These are phyloP conservation scores for Fusarium foetens DNA, from an alignment of 2,329 filamentous ascomycete species.

Conservation along the genomic window DNA sequence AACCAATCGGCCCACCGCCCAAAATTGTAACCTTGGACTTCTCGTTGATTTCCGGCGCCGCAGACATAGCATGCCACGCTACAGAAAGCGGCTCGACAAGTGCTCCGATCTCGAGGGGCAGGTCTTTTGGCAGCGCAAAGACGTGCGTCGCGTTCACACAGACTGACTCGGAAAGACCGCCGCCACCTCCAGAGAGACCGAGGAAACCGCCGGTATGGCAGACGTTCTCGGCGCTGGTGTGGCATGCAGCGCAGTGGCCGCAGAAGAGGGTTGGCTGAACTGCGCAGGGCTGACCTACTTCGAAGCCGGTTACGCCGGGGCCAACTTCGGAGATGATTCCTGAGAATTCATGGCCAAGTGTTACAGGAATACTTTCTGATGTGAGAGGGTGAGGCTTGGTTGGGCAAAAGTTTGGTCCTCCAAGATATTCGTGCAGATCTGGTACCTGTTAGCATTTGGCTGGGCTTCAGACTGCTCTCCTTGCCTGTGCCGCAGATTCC, in stretches of 20 bases:
- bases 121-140: conserved; percentile 61
- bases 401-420: conserved; percentile 49
- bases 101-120: conserved; percentile 62
- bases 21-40: conserved; percentile 60
- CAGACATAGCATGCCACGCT: conserved; percentile 57
- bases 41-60: conserved; percentile 52
- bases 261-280: conserved; percentile 70
- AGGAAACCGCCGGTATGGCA: conserved; percentile 59
- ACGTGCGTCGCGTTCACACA: conserved; percentile 61
- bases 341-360: conserved; percentile 73
- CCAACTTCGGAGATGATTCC: conserved; percentile 70
- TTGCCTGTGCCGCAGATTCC: conserved; percentile 60
- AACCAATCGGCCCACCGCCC: conserved; percentile 61
- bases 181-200: conserved; percentile 56
- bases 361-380: conserved; percentile 65
- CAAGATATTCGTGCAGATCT: conserved; percentile 48
- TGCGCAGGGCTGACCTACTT: conserved; percentile 66
- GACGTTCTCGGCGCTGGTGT: conserved; percentile 63
- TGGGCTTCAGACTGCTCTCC: fast-evolving
- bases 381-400: conserved; percentile 69
- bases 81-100: conserved; percentile 64
- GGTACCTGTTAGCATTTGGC: neutral
- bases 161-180: conserved; percentile 65
- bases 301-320: conserved; percentile 56
- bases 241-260: conserved; percentile 65